These are phyloP conservation scores for Neurospora sp. DNA, from an alignment of 2,329 filamentous ascomycete genomes.

Conservation along the genomic window DNA sequence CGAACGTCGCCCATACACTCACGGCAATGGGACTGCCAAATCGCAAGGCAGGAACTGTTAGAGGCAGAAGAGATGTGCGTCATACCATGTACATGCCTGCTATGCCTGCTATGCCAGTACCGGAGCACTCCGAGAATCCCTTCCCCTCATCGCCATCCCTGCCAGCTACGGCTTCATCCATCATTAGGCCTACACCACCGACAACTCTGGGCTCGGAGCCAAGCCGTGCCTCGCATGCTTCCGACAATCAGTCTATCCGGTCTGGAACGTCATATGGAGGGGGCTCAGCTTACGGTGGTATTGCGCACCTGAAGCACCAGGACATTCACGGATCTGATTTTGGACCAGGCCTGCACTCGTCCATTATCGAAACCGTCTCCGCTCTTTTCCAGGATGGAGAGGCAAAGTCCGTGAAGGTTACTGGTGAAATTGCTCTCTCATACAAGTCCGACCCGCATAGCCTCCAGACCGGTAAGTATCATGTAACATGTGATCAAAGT, in stretches of 20 bases:
- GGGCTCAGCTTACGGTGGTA: constrained; percentile 28
- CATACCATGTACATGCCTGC: constrained; percentile 77
- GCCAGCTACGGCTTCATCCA: constrained; percentile 21
- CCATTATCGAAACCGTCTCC: constrained; percentile 85
- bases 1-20: constrained; percentile 65
- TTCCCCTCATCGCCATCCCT: constrained; percentile 29
- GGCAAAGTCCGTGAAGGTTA: constrained; percentile 62
- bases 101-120: constrained; percentile 23
- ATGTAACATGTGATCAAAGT: background rate
- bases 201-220: constrained; percentile 54
- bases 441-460: constrained; percentile 54
- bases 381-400: constrained; percentile 69
- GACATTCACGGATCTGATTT: constrained; percentile 69
- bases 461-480: constrained; percentile 37
- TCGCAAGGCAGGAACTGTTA: constrained; percentile 64
- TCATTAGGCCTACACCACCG: constrained; percentile 36
- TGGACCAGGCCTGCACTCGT: constrained; percentile 72
- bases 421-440: constrained; percentile 81
- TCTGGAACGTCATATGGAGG: constrained; percentile 69
- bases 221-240: constrained; percentile 53
- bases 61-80: constrained; percentile 82
- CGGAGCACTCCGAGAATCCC: constrained; percentile 26
- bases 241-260: constrained; percentile 84
- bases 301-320: constrained; percentile 65
- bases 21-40: constrained; percentile 54